Percentiles rank a stretch among this genome's conserved stretches.
Evolutionary conservation across 257 asterid species (phyloP).

Genomic region (Nicotiana undulata): DNA sequence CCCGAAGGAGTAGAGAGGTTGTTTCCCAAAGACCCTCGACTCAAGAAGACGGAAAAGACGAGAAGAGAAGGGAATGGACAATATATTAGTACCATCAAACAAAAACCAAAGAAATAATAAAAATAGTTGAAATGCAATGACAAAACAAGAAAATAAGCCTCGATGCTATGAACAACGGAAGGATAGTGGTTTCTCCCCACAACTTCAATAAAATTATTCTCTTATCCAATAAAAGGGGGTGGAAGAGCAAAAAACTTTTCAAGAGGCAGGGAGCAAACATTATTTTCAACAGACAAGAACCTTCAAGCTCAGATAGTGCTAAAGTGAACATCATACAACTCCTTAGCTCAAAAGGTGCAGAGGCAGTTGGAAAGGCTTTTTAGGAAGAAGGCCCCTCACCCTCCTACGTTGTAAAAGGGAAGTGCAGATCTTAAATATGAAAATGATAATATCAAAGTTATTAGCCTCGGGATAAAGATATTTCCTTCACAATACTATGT

Average conservation of each 20-base stretch:
- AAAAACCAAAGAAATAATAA: no score
- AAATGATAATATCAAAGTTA: neutral
- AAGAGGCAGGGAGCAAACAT: neutral
- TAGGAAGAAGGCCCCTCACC: neutral
- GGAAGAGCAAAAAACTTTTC: neutral
- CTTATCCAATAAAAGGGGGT: neutral
- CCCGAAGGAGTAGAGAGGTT: no score
- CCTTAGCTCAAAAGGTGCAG: no score
- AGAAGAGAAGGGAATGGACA: no score
- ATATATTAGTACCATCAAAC: no score
- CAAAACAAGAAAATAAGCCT: no score
- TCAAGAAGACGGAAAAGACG: no score
- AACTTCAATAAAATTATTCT: neutral
- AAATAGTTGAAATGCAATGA: no score
- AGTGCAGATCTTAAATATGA: neutral
- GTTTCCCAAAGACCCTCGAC: no score
- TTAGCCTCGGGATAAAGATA: neutral
- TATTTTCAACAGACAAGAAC: neutral
- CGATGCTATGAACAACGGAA: no score
- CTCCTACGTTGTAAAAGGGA: neutral
- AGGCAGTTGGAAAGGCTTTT: neutral
- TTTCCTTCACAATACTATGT: neutral
- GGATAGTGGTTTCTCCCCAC: neutral
- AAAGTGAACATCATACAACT: neutral
- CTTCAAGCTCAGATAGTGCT: neutral